Percentiles rank a stretch among this genome's conserved stretches.
phyloP scores from a whole-genome alignment of 2,329 filamentous ascomycete genomes.

The Botrytis byssoidea region DNA sequence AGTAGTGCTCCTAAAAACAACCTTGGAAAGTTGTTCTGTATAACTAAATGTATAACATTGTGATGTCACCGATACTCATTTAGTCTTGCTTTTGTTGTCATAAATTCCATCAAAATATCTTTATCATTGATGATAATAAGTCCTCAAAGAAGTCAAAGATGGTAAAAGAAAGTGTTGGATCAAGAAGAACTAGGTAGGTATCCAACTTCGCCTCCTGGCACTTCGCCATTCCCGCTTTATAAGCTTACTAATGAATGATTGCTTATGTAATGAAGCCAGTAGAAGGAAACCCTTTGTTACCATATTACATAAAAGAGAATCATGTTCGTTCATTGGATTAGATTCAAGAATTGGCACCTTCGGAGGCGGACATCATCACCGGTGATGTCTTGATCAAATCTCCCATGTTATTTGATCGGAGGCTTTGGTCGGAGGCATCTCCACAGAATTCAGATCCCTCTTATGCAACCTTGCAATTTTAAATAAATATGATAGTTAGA shows the following conservation, averaged over 20 bases:
- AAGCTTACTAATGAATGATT: background rate
- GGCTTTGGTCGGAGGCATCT: conserved; percentile 5
- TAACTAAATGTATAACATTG: background rate
- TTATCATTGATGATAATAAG: background rate
- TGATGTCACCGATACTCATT: background rate
- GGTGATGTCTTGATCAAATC: background rate
- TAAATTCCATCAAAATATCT: background rate
- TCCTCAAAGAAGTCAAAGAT: background rate
- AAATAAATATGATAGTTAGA: background rate
- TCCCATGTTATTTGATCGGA: background rate
- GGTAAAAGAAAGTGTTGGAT: background rate
- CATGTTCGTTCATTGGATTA: background rate
- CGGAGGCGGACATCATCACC: conserved; percentile 6
- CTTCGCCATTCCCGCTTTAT: background rate
- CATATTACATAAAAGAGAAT: background rate
- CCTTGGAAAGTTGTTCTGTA: background rate
- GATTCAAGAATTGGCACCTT: background rate
- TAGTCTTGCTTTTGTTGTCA: background rate
- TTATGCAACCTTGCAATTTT: background rate
- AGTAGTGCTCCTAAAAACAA: background rate
- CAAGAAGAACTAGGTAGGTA: background rate
- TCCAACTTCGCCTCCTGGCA: background rate
- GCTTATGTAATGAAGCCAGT: background rate
- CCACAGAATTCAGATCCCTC: background rate
- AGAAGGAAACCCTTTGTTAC: background rate